Evolutionary conservation across 345 rosid genomes (phyloP).

Genomic region (Gossypioides kirkii): DNA sequence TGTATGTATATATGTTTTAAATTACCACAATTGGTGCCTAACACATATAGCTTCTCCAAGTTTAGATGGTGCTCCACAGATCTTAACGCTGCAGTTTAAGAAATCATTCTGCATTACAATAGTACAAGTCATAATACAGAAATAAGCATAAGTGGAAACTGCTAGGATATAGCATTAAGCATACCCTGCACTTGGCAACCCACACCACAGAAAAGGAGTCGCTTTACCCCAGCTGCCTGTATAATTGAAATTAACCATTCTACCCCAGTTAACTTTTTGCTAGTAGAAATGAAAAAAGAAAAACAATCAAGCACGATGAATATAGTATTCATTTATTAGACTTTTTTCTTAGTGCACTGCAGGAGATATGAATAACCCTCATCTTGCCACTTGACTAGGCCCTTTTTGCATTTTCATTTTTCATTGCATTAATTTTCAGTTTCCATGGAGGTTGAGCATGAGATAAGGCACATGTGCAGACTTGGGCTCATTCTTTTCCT

Average conservation of each 20-base stretch:
- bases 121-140: constrained; percentile 50
- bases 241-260: constrained; percentile 5
- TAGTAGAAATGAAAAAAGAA: neutral
- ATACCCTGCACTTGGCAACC: constrained; percentile 98
- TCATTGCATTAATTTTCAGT: neutral
- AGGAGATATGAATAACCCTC: neutral
- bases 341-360: neutral
- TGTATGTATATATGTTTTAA: no score
- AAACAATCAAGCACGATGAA: neutral
- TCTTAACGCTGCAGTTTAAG: constrained; percentile 91
- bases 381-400: constrained; percentile 6
- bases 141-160: constrained; percentile 13
- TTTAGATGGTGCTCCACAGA: constrained; percentile 81
- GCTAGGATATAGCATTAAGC: constrained; percentile 11
- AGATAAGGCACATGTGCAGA: neutral
- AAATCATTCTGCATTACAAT: constrained; percentile 91
- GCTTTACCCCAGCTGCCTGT: constrained; percentile 91
- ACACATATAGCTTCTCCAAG: constrained; percentile 87
- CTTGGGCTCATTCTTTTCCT: neutral
- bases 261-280: neutral
- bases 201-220: constrained; percentile 95
- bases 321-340: neutral
- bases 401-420: neutral
- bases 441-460: neutral
- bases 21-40: constrained; percentile 97